phyloP scores from a whole-genome alignment of 2,329 filamentous ascomycete species.

The Colletotrichum orbiculare region DNA sequence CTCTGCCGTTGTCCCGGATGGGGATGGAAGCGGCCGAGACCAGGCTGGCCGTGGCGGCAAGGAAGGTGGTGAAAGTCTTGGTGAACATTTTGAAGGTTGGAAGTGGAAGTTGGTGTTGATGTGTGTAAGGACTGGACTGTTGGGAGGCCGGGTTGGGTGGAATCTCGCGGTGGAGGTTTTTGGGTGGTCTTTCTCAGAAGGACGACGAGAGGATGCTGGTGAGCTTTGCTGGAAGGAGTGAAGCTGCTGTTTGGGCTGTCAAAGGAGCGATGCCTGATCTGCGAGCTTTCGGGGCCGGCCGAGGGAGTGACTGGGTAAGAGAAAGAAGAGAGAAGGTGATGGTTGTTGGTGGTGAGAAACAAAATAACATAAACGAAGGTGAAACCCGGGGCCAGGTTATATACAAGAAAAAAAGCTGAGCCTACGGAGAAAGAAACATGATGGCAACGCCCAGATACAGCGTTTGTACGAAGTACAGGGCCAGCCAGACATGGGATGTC shows the following conservation, averaged over 20 bases:
- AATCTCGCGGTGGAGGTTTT: constrained; percentile 8
- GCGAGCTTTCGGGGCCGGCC: constrained; percentile 35
- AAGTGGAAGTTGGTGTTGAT: neutral
- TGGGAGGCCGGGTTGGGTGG: constrained; percentile 6
- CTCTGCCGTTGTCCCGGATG: constrained; percentile 37
- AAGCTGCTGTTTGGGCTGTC: constrained; percentile 25
- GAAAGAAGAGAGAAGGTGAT: constrained; percentile 4
- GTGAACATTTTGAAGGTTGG: constrained; percentile 40
- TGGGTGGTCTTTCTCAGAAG: constrained; percentile 24
- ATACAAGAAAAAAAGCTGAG: constrained; percentile 20
- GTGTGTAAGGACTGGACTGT: constrained; percentile 5
- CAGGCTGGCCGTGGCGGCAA: constrained; percentile 43
- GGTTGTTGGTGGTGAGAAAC: constrained; percentile 33
- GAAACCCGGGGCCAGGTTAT: constrained; percentile 23
- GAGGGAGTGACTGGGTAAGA: constrained; percentile 28
- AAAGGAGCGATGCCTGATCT: constrained; percentile 33
- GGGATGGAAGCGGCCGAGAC: constrained; percentile 42
- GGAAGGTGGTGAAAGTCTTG: constrained; percentile 44
- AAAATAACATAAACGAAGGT: neutral
- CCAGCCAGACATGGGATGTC: constrained; percentile 29
- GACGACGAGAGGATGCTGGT: constrained; percentile 20
- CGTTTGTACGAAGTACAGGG: neutral
- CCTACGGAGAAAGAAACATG: neutral
- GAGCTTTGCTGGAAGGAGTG: constrained; percentile 32
- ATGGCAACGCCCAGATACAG: constrained; percentile 19